Evolutionary conservation across 2,329 filamentous ascomycete species (phyloP).

Genomic region (Cladosporium cucumerinum): DNA sequence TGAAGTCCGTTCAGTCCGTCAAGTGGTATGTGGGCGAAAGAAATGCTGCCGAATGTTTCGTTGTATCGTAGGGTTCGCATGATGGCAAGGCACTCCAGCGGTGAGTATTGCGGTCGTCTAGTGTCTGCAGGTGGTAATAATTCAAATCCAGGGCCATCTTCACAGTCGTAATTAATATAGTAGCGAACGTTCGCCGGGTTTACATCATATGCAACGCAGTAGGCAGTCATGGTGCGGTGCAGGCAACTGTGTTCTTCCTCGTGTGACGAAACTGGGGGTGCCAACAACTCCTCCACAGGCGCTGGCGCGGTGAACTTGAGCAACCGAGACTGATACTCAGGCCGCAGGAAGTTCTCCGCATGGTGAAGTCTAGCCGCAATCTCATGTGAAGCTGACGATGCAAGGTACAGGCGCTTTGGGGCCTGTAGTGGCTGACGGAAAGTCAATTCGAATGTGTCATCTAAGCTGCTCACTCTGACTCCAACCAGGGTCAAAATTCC

Average conservation of each 20-base stretch:
- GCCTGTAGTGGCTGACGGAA: conserved; percentile 57
- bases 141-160: conserved; percentile 66
- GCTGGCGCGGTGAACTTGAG: conserved; percentile 61
- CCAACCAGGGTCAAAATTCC: conserved; percentile 62
- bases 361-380: conserved; percentile 61
- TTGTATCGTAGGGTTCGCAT: conserved; percentile 68
- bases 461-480: conserved; percentile 57
- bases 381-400: conserved; percentile 62
- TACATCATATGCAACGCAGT: conserved; percentile 66
- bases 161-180: conserved; percentile 57
- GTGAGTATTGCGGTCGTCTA: conserved; percentile 53
- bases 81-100: conserved; percentile 65
- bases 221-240: conserved; percentile 65
- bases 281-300: conserved; percentile 51
- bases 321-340: conserved; percentile 62
- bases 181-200: conserved; percentile 66
- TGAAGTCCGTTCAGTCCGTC: conserved; percentile 60
- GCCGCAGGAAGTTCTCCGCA: conserved; percentile 61
- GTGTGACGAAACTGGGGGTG: conserved; percentile 47
- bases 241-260: conserved; percentile 61
- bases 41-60: conserved; percentile 64
- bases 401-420: conserved; percentile 56
- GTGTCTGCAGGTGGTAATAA: conserved; percentile 56
- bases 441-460: conserved; percentile 65
- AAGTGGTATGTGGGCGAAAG: conserved; percentile 63